Percentiles rank a stretch among this genome's conserved stretches.
These are phyloP conservation scores for Funneliformis mosseae DNA, from an alignment of 192 early-diverging fungal genomes.

Conservation along the genomic window DNA sequence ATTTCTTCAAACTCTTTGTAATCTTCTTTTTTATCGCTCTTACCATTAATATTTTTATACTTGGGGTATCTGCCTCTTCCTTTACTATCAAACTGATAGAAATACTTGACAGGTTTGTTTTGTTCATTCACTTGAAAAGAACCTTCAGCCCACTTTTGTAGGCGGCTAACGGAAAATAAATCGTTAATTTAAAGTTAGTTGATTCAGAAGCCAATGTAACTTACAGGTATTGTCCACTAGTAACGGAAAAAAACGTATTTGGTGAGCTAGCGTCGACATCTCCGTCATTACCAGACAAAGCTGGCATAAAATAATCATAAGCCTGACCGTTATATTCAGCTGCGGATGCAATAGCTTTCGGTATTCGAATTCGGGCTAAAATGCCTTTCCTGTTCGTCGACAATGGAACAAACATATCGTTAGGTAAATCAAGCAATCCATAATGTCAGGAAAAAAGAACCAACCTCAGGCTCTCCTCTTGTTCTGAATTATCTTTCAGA, in stretches of 20 bases:
- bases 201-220: not conserved
- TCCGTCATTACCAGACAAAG: slow-evolving; percentile 28
- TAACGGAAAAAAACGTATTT: slow-evolving; percentile 18
- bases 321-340: slow-evolving; percentile 11
- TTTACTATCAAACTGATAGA: not conserved
- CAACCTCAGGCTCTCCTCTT: slow-evolving; percentile 2
- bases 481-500: not conserved
- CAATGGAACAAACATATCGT: not conserved
- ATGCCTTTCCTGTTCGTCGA: slow-evolving; percentile 13
- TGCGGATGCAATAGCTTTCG: not conserved
- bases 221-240: slow-evolving; percentile 27
- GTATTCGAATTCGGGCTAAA: slow-evolving; percentile 22
- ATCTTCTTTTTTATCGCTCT: not conserved
- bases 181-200: slow-evolving; percentile 10
- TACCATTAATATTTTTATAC: not conserved
- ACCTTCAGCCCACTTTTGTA: slow-evolving; percentile 16
- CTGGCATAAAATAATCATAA: slow-evolving; percentile 27
- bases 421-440: not conserved
- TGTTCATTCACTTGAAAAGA: not conserved
- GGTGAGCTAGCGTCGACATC: not conserved
- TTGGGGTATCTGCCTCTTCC: not conserved
- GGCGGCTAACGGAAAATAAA: not conserved
- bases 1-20: slow-evolving; percentile 5
- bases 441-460: not conserved
- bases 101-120: not conserved